phyloP scores from a whole-genome alignment of 2,329 filamentous ascomycete species.

The Verticillium longisporum region DNA sequence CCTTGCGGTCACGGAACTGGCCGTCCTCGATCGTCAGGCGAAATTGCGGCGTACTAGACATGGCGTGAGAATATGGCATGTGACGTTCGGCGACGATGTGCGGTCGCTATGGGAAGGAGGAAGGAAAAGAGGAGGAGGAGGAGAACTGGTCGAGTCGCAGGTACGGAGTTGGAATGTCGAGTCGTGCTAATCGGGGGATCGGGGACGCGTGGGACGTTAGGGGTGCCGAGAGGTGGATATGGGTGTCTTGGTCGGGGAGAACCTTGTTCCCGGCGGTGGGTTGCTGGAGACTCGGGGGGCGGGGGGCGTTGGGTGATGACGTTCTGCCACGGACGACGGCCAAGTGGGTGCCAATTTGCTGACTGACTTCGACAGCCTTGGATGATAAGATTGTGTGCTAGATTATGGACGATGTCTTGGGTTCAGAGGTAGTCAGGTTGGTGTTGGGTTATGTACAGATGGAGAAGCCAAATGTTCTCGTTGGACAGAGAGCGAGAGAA shows the following conservation, averaged over 20 bases:
- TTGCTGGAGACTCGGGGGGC: neutral
- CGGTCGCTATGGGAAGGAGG: neutral
- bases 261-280: neutral
- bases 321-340: neutral
- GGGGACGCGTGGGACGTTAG: neutral
- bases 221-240: neutral
- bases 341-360: neutral
- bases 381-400: neutral
- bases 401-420: no score
- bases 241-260: neutral
- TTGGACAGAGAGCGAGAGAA: no score
- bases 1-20: constrained; percentile 72
- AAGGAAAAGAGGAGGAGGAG: neutral
- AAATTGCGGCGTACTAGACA: constrained; percentile 62
- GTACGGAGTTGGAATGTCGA: neutral
- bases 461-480: no score
- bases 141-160: neutral
- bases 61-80: neutral
- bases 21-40: constrained; percentile 79
- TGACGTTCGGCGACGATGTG: neutral
- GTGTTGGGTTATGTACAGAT: no score
- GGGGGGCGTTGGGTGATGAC: neutral
- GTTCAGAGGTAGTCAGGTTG: no score
- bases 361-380: neutral
- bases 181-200: neutral